Evolutionary conservation across 2,329 filamentous ascomycete genomes (phyloP).

Genomic region (Seiridium cupressi): DNA sequence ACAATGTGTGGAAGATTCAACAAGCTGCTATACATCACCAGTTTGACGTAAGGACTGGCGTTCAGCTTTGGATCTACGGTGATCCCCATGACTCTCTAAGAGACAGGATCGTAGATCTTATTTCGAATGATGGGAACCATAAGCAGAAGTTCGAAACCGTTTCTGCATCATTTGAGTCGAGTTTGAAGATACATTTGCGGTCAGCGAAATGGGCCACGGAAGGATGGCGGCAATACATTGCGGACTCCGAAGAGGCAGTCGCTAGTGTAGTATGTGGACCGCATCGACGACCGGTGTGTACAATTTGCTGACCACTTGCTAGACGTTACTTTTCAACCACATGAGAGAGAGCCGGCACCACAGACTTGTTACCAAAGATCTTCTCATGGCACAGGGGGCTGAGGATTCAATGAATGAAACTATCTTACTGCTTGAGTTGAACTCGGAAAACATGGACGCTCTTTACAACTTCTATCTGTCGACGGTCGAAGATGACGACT

Average conservation of each 20-base stretch:
- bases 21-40: not conserved
- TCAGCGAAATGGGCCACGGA: not conserved
- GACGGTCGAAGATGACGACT: conserved; percentile 16
- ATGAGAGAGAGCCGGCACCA: not conserved
- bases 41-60: not conserved
- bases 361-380: not conserved
- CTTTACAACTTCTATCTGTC: conserved; percentile 20
- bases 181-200: not conserved
- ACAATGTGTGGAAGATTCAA: not conserved
- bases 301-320: not conserved
- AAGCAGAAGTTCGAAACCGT: not conserved
- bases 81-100: not conserved
- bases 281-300: not conserved
- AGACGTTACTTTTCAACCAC: not conserved
- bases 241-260: not conserved
- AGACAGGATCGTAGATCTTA: not conserved
- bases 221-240: not conserved
- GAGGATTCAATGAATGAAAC: conserved; percentile 32
- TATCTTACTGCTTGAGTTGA: conserved; percentile 30
- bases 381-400: conserved; percentile 23
- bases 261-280: not conserved
- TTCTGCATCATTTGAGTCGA: not conserved
- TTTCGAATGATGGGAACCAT: not conserved
- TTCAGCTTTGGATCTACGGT: not conserved
- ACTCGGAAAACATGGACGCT: conserved; percentile 27